Base-by-base conservation (phyloP, 2,329 filamentous ascomycete species). In the Cladosporium phlei region DNA sequence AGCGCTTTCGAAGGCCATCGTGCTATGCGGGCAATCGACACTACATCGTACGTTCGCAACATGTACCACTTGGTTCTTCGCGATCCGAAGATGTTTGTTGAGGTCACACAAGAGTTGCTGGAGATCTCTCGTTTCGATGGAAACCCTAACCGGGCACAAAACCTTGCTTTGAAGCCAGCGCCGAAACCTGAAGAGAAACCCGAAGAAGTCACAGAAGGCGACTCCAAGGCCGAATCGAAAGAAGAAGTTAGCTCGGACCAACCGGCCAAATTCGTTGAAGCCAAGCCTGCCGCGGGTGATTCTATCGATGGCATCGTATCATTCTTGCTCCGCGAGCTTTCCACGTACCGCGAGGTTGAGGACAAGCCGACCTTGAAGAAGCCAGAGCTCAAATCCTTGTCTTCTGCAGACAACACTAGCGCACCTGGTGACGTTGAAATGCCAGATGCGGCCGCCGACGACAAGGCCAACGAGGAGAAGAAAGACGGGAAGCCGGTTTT, bases 291-390 rank as follows among this genome's bases (percentile, higher is more conserved):
- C 1, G 76, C 90, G 10, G 82, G 96, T 5, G 90, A 96, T 65
- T 89, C 93, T 52, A 88, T 91, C 0, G 93, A 97, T 65, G 93
- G 93, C 3, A 88, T 98, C 3, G 84, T 98, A 48, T 88, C 97
- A 60, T 98, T 95, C 66, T 75, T 98, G 17, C 80, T 98, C 4
- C 94, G 87, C 49, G 93, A 98, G 65, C 73, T 98, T 35, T 75
- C 96, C 47, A 90, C 88, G 40, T 97, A 95, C 68, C 85, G 86
- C 59, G 90, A 95, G 62, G 88, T 95, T 4, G 88, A 95, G 28
- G 91, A 97, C 60, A 90, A 86, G 59, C 85, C 90, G 49, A 66
- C 76, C 10, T 50, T 70, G 10, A 46, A 64, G 16, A 64, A 61
- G 42, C 56, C 63, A 37, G 56, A 68, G 5, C 77, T 77, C 49